Evolutionary conservation across 75 land plant species (phyloP).

Genomic region (Cunninghamia lanceolata): DNA sequence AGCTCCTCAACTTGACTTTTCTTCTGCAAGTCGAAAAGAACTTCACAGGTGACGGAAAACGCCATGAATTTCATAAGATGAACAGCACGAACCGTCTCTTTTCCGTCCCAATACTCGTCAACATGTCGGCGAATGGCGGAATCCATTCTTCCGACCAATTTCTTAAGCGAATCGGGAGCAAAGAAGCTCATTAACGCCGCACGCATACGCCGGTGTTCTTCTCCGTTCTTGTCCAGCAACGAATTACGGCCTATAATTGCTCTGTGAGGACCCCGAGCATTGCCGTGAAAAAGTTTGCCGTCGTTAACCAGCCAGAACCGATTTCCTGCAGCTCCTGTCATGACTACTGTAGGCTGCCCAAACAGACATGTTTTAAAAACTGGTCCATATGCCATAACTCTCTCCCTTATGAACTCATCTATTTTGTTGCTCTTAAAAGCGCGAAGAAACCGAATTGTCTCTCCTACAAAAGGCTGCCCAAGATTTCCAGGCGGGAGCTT

Average conservation of each 20-base stretch:
- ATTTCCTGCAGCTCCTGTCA: neutral
- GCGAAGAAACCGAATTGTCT: constrained; percentile 8
- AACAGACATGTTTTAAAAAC: constrained; percentile 13
- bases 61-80: neutral
- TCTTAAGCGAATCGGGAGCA: neutral
- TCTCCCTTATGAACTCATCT: neutral
- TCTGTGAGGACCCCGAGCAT: neutral
- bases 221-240: neutral
- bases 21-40: neutral
- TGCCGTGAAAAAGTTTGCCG: constrained; percentile 1
- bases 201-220: neutral
- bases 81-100: neutral
- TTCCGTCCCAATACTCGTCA: neutral
- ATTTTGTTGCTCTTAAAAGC: neutral
- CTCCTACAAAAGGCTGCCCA: constrained; percentile 20
- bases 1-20: neutral
- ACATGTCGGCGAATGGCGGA: neutral
- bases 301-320: neutral
- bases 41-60: neutral
- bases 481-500: constrained; percentile 15
- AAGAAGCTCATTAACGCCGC: neutral
- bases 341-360: neutral
- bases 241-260: neutral
- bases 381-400: constrained; percentile 13
- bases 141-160: neutral